Percentiles rank a stretch among this genome's conserved stretches.
Conservation (phyloP, 2,329 filamentous ascomycete species). For the Xylaria hypoxylon region DNA sequence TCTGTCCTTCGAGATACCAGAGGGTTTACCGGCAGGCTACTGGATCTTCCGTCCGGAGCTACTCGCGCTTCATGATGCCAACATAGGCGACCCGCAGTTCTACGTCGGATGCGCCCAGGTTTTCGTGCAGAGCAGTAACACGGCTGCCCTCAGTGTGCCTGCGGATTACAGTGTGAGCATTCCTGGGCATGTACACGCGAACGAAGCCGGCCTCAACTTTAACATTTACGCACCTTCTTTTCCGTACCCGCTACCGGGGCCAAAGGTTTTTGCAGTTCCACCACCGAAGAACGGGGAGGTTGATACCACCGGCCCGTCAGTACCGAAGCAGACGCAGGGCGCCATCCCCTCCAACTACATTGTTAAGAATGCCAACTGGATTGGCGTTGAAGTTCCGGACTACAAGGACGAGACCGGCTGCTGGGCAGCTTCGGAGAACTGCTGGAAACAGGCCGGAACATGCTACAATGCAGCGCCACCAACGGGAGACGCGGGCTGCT, state of each 20-base stretch:
- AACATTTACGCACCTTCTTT: constrained; percentile 71
- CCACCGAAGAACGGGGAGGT: constrained; percentile 24
- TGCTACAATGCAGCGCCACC: constrained; percentile 71
- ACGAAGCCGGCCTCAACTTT: constrained; percentile 68
- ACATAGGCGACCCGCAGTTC: constrained; percentile 73
- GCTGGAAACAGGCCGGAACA: constrained; percentile 68
- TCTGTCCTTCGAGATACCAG: constrained; percentile 71
- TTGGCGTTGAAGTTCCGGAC: constrained; percentile 68
- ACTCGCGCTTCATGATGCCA: constrained; percentile 74
- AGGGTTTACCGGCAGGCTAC: constrained; percentile 70
- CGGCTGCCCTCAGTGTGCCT: constrained; percentile 61
- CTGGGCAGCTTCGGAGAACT: constrained; percentile 66
- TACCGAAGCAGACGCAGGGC: constrained; percentile 55
- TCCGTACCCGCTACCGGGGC: constrained; percentile 70
- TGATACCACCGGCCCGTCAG: constrained; percentile 11
- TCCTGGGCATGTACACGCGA: constrained; percentile 70
- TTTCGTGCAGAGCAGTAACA: constrained; percentile 64
- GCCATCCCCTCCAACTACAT: constrained; percentile 66
- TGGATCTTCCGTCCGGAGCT: constrained; percentile 80
- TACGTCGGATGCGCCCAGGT: constrained; percentile 80
- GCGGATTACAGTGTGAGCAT: constrained; percentile 67
- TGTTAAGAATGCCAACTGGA: constrained; percentile 79
- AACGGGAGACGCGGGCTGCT: constrained; percentile 70
- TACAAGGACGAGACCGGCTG: constrained; percentile 69
- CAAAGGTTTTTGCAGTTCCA: constrained; percentile 62